phyloP scores from a whole-genome alignment of 225 moss, liverwort and hornwort genomes.

The Pleurozium schreberi region DNA sequence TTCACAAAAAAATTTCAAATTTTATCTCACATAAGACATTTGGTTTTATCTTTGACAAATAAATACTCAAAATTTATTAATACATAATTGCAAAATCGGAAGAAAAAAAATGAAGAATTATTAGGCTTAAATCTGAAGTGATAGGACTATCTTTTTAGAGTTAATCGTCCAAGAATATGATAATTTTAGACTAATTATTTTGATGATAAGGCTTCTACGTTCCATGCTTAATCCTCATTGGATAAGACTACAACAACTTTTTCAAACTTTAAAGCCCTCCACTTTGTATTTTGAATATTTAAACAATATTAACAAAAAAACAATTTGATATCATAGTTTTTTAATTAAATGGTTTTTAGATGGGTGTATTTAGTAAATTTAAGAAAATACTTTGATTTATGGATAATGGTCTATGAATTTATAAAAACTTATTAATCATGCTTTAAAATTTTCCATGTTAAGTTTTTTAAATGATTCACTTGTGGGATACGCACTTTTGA shows the following conservation, averaged over 20 bases:
- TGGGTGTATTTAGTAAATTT: neutral
- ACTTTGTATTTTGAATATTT: neutral
- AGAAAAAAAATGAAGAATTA: neutral
- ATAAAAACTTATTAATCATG: no score
- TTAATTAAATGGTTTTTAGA: neutral
- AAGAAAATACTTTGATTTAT: neutral
- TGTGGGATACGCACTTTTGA: rapidly evolving
- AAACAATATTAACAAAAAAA: neutral
- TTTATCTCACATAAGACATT: neutral
- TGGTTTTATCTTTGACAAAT: neutral
- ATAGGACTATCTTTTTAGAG: rapidly evolving
- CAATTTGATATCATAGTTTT: neutral
- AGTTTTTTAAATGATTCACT: neutral
- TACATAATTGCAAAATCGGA: neutral
- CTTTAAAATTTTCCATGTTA: neutral
- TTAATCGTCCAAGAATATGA: neutral
- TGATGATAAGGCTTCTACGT: neutral
- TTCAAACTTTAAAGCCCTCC: neutral
- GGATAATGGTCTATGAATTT: no score
- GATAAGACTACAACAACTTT: no score
- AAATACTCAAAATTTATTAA: neutral
- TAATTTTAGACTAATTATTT: neutral
- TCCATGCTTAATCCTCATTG: no score
- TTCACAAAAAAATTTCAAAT: no score
- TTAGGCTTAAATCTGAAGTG: rapidly evolving